A percentile compares a stretch with the other conserved stretches of the same genome.
Evolutionary conservation across 75 land plant species (phyloP).

Genomic region (Selaginella moellendorffii): DNA sequence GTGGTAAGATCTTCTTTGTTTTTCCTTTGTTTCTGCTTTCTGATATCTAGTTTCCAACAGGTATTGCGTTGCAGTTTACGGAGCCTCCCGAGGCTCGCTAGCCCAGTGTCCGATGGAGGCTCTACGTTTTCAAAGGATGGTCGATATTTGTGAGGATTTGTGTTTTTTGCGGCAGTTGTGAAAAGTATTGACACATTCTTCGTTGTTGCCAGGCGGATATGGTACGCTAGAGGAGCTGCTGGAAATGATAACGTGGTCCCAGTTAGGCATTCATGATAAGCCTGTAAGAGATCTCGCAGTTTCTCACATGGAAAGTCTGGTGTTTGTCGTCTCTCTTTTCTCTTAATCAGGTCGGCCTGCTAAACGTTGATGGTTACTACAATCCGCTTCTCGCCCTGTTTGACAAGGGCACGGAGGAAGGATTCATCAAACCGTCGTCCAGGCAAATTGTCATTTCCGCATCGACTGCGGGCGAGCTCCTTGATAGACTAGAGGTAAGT

Average conservation of each 20-base stretch:
- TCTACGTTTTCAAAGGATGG: slow-evolving; percentile 95
- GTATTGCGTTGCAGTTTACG: slow-evolving; percentile 71
- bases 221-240: too few species aligned
- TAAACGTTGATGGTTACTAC: slow-evolving; percentile 67
- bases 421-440: slow-evolving; percentile 53
- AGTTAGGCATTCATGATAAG: too few species aligned
- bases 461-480: slow-evolving; percentile 41
- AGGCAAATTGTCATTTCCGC: slow-evolving; percentile 62
- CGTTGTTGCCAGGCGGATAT: too few species aligned
- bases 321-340: background rate
- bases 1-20: slow-evolving; percentile 31
- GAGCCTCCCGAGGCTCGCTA: slow-evolving; percentile 92
- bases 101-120: slow-evolving; percentile 80
- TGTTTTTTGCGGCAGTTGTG: too few species aligned
- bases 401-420: slow-evolving; percentile 60
- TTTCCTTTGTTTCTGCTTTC: background rate
- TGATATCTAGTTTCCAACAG: slow-evolving; percentile 20
- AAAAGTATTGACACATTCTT: too few species aligned
- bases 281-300: too few species aligned
- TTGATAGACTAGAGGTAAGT: too few species aligned
- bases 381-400: slow-evolving; percentile 49
- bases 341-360: slow-evolving; percentile 39
- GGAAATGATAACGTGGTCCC: too few species aligned
- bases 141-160: too few species aligned
- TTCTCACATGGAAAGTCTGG: too few species aligned